Conservation (phyloP, 2,329 filamentous ascomycete species). For the Botrytis galanthina region DNA sequence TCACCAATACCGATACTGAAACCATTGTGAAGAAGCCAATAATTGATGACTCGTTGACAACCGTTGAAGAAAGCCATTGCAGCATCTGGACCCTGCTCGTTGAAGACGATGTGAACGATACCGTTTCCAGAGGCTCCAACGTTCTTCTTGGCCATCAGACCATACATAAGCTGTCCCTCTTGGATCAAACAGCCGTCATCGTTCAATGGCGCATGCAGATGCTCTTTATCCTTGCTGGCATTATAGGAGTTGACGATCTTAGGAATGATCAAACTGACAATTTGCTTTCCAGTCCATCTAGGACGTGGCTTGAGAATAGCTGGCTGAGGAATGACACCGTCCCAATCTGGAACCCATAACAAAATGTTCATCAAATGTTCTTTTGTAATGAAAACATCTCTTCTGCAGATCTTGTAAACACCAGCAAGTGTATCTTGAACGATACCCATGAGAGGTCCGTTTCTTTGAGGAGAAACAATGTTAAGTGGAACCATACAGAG, state of each 20-base stretch:
- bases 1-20: slow-evolving; percentile 99
- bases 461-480: slow-evolving; percentile 96
- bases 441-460: slow-evolving; percentile 98
- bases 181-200: slow-evolving; percentile 82
- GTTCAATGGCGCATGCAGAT: slow-evolving; percentile 57
- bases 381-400: slow-evolving; percentile 86
- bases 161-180: slow-evolving; percentile 85
- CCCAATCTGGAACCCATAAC: slow-evolving; percentile 97
- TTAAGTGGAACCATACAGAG: slow-evolving; percentile 97
- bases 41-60: slow-evolving; percentile 89
- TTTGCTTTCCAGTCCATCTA: slow-evolving; percentile 97
- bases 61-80: slow-evolving; percentile 96
- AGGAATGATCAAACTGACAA: slow-evolving; percentile 90
- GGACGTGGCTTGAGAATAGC: slow-evolving; percentile 92
- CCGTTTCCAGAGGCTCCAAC: slow-evolving; percentile 87
- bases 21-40: slow-evolving; percentile 94
- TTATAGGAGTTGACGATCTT: slow-evolving; percentile 76
- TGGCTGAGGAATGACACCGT: slow-evolving; percentile 87
- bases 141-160: slow-evolving; percentile 88
- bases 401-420: slow-evolving; percentile 92
- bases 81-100: slow-evolving; percentile 81
- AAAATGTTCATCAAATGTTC: slow-evolving; percentile 95
- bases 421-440: slow-evolving; percentile 97
- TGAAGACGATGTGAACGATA: slow-evolving; percentile 94
- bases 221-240: slow-evolving; percentile 55